Evolutionary conservation across 164 flowering plant genomes (phyloP), one percentile per base, ranked within the genome.

Genomic region (Magnolia officinalis): DNA sequence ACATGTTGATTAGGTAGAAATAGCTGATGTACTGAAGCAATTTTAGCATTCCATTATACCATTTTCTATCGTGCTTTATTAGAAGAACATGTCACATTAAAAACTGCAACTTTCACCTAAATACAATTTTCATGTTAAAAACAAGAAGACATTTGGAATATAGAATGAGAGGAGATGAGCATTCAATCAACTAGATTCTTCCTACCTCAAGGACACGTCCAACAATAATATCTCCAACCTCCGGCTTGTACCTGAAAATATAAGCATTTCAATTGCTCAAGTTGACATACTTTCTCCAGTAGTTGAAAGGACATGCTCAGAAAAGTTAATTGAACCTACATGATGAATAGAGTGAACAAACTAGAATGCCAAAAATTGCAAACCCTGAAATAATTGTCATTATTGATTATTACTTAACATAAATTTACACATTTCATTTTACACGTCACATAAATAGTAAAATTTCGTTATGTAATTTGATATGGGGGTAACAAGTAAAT

Each of bases 201-300:
- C 49, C 11, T 78, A 96, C 99, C 97, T 96, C 99, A 78, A 87
- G 79, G 70, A 94, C 96, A 50, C 99, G 95, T 4, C 99, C 99
- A 6, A 96, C 91, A 2, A 96, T 77, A 66, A 96, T 96, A 80
- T 96, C 97, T 61, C 99, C 98, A 74, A 82, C 86, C 84, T 96
- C 99, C 8, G 98, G 97, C 85, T 94, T 94, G 87, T 96, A 96
- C 89, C 98, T 93, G 73, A 74, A 81, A 70, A n/a, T 29, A 29
- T 26, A 26, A 65, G 61, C 67, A 73, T 73, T 49, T 49, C 13
- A 50, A 19, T 67, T 24, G 49, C 24, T 24, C 24, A 7, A 6
- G n/a, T 45, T 67, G 71, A 26, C 7, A 67, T 26, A 31, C 71
- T 24, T 29, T 29, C 21, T 31, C 50, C 18, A 29, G 29, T 31